Conservation (phyloP, 2,329 filamentous ascomycete genomes). For the Bipolaris bicolor region DNA sequence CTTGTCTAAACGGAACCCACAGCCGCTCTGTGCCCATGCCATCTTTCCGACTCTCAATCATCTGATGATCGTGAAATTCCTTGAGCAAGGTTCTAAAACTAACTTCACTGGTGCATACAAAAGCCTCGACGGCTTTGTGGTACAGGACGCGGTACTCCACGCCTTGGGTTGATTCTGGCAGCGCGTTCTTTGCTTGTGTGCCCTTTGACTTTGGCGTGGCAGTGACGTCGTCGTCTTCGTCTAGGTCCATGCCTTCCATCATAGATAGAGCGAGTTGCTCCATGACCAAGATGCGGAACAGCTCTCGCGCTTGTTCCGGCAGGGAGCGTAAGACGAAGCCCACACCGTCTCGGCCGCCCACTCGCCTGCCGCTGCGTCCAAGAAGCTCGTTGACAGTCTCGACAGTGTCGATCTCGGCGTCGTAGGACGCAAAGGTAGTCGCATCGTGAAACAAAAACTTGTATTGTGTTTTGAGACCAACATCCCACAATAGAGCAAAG, state of each 20-base stretch:
- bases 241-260: slow-evolving; percentile 52
- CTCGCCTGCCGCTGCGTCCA: slow-evolving; percentile 76
- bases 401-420: slow-evolving; percentile 78
- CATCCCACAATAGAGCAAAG: slow-evolving; percentile 89
- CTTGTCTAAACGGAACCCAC: slow-evolving; percentile 81
- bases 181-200: slow-evolving; percentile 29
- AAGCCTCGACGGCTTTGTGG: slow-evolving; percentile 94
- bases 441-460: slow-evolving; percentile 92
- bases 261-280: slow-evolving; percentile 76
- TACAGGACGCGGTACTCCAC: slow-evolving; percentile 92
- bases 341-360: slow-evolving; percentile 89
- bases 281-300: slow-evolving; percentile 83
- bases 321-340: slow-evolving; percentile 88
- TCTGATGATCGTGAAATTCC: slow-evolving; percentile 98
- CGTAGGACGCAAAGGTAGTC: slow-evolving; percentile 82
- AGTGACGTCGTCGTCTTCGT: slow-evolving; percentile 29
- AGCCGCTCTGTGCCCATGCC: slow-evolving; percentile 82
- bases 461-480: slow-evolving; percentile 78
- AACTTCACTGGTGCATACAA: slow-evolving; percentile 96
- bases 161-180: slow-evolving; percentile 57
- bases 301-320: slow-evolving; percentile 86
- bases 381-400: slow-evolving; percentile 89
- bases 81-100: slow-evolving; percentile 92
- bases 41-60: slow-evolving; percentile 90
- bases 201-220: slow-evolving; percentile 32